Percentiles rank a stretch among this genome's conserved stretches.
Conservation (phyloP, 2,329 filamentous ascomycete species). For the Alternaria sp. region DNA sequence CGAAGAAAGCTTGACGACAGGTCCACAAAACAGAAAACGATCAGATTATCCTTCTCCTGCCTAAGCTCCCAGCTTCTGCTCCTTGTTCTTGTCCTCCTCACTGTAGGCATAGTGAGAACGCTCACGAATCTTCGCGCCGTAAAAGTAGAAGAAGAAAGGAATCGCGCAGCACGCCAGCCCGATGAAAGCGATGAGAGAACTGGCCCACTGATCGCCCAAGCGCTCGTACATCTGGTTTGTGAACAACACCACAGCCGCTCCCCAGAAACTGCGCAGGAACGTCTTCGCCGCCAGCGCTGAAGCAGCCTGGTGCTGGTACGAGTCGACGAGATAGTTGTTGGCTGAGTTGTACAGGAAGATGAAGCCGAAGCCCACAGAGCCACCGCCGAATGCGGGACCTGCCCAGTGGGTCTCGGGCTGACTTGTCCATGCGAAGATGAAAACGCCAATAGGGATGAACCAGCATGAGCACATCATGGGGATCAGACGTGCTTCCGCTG, state of each 20-base stretch:
- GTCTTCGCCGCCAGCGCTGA: slow-evolving; percentile 84
- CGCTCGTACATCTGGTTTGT: slow-evolving; percentile 74
- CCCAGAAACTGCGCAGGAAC: slow-evolving; percentile 80
- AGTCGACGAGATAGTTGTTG: slow-evolving; percentile 64
- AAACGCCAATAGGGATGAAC: slow-evolving; percentile 70
- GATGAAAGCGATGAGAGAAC: slow-evolving; percentile 74
- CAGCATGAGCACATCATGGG: slow-evolving; percentile 67
- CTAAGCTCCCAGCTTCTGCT: slow-evolving; percentile 30
- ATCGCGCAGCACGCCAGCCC: slow-evolving; percentile 80
- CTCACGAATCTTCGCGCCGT: slow-evolving; percentile 72
- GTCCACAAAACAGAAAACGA: slow-evolving; percentile 2
- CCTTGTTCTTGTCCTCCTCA: slow-evolving; percentile 58
- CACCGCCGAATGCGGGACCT: slow-evolving; percentile 73
- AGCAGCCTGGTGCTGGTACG: slow-evolving; percentile 76
- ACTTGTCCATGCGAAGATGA: slow-evolving; percentile 73
- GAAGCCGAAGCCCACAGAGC: slow-evolving; percentile 74
- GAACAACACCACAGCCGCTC: slow-evolving; percentile 77
- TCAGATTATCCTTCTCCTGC: not conserved
- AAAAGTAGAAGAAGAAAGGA: slow-evolving; percentile 82
- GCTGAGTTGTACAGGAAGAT: slow-evolving; percentile 80
- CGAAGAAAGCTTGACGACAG: not conserved
- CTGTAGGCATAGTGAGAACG: slow-evolving; percentile 75
- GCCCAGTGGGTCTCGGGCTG: slow-evolving; percentile 71
- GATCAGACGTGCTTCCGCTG: slow-evolving; percentile 77
- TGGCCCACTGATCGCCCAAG: slow-evolving; percentile 78